Evolutionary conservation across 1,139 yeast species (phyloP).

Genomic region (Scheffersomyces cryptocercus): DNA sequence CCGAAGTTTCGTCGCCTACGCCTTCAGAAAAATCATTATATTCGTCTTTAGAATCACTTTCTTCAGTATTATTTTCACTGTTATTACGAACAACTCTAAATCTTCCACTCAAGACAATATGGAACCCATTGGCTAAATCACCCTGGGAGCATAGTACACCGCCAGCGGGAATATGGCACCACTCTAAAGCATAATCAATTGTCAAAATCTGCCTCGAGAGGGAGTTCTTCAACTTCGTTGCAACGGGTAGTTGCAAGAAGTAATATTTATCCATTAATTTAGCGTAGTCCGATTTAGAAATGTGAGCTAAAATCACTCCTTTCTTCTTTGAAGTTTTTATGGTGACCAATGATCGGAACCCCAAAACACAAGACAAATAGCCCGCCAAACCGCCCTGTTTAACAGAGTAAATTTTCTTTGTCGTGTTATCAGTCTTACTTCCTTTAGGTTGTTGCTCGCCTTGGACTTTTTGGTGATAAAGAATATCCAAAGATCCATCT

Average conservation of each 20-base stretch:
- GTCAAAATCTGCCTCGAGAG: slow-evolving; percentile 68
- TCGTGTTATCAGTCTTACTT: slow-evolving; percentile 10
- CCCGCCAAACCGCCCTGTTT: slow-evolving; percentile 86
- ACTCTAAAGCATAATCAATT: slow-evolving; percentile 89
- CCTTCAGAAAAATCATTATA: slow-evolving; percentile 10
- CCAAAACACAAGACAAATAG: slow-evolving; percentile 76
- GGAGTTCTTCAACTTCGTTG: slow-evolving; percentile 66
- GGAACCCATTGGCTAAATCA: slow-evolving; percentile 88
- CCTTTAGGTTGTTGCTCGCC: not conserved
- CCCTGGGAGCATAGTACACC: slow-evolving; percentile 78
- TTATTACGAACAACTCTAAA: slow-evolving; percentile 60
- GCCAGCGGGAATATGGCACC: slow-evolving; percentile 91
- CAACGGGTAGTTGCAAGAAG: slow-evolving; percentile 72
- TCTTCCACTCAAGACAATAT: slow-evolving; percentile 87
- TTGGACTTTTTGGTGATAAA: slow-evolving; percentile 22
- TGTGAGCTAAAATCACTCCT: slow-evolving; percentile 66
- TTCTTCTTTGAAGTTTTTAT: slow-evolving; percentile 57
- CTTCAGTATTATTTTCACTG: slow-evolving; percentile 6
- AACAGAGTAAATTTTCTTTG: slow-evolving; percentile 54
- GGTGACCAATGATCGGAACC: slow-evolving; percentile 75
- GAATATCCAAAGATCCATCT: slow-evolving; percentile 72
- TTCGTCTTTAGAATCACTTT: slow-evolving; percentile 7
- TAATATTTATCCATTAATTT: slow-evolving; percentile 74
- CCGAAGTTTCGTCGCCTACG: slow-evolving; percentile 5
- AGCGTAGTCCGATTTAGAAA: slow-evolving; percentile 65